Evolutionary conservation across 108 stramenopile species (phyloP).

Genomic region (Nitzschia inconspicua): DNA sequence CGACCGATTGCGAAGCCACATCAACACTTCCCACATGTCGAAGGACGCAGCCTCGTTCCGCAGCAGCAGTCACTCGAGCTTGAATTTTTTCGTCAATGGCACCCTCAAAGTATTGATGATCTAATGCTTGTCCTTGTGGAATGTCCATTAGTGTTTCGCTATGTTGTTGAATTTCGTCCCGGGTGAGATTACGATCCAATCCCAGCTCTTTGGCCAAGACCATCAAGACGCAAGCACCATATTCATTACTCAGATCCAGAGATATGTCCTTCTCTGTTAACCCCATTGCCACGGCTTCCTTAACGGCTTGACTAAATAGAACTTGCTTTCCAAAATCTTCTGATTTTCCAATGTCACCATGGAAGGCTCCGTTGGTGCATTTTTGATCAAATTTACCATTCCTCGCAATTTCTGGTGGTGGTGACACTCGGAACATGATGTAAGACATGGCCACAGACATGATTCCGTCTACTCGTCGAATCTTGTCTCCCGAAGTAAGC

Average conservation of each 20-base stretch:
- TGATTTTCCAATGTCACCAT: constrained; percentile 26
- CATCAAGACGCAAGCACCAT: constrained; percentile 56
- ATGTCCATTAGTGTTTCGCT: constrained; percentile 41
- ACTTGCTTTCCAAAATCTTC: constrained; percentile 21
- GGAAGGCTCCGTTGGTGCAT: constrained; percentile 41
- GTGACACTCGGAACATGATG: constrained; percentile 76
- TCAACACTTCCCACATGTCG: constrained; percentile 64
- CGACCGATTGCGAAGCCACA: constrained; percentile 29
- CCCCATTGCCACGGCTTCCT: constrained; percentile 57
- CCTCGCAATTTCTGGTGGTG: constrained; percentile 45
- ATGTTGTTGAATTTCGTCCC: constrained; percentile 29
- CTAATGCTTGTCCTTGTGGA: neutral
- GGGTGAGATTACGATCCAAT: constrained; percentile 33
- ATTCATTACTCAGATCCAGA: constrained; percentile 66
- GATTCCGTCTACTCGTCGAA: constrained; percentile 74
- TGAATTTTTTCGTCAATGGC: constrained; percentile 30
- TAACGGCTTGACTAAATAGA: constrained; percentile 64
- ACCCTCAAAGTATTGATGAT: constrained; percentile 29
- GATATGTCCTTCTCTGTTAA: constrained; percentile 61
- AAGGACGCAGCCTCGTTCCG: constrained; percentile 52
- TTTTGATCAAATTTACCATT: constrained; percentile 49
- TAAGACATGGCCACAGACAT: constrained; percentile 76
- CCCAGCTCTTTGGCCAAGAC: constrained; percentile 60
- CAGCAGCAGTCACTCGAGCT: constrained; percentile 43
- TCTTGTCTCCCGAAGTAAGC: constrained; percentile 63